Base-by-base conservation (phyloP, 2,329 filamentous ascomycete species). In the Fusarium longipes region DNA sequence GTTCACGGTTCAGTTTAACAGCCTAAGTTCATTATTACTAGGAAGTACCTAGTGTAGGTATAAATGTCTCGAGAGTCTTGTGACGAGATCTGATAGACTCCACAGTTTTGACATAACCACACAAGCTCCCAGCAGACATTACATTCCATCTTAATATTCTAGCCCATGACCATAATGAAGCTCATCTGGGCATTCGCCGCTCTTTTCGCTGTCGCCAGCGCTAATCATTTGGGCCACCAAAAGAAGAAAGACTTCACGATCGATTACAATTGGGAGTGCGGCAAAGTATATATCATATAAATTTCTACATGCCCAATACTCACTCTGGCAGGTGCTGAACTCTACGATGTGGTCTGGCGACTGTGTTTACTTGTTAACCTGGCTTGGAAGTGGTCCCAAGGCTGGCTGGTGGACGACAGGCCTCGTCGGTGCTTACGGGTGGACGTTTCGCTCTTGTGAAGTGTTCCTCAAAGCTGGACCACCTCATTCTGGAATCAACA, bases 261-360 rank as follows among this genome's bases (percentile, higher is more conserved):
- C 48, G 40, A 25, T 10, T 67, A 60, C 10, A 30, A 36, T 17
- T 68, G 36, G 38, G 33, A 55, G 22, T 67, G 65, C 11, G 45
- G 53, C 24, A 36, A 38, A 32, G 44, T 65, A 43, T 65, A 43
- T 11, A 27, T 22, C 14, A 9, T 25, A 7, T 9, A 5, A n/a
- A 24, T 10, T 1, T 8, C 15, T 40, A 6, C 18, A 15, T 15
- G 15, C 10, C 22, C 17, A 49, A 17, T 8, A 27, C 18, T 30
- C 18, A 35, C 12, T 17, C 22, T 25, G 12, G 14, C 27, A 48
- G 45, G 6, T 18, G 9, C 24, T 25, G 6, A 48, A 48, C 9
- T 36, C 32, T 25, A 11, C 45, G 4, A 1, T 48, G n/a, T 22
- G n/a, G 27, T 14, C 22, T 36, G 9, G 24, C 3, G 14, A 20